phyloP scores from a whole-genome alignment of 2,329 filamentous ascomycete species.

The Diaporthe destruens region DNA sequence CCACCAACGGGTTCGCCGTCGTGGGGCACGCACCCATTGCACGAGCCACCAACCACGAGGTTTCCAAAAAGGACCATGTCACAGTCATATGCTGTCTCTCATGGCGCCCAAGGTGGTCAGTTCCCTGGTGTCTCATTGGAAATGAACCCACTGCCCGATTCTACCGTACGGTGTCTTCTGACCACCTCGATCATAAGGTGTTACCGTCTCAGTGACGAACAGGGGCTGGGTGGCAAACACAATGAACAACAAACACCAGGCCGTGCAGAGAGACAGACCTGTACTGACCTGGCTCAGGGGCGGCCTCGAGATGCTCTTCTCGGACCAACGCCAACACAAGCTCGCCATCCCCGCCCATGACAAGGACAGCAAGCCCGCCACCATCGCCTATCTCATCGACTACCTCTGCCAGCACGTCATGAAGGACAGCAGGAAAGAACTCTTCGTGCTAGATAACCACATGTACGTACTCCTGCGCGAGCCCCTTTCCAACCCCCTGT shows the following conservation, averaged over 20 bases:
- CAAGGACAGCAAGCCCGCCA: slow-evolving; percentile 71
- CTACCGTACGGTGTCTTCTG: background rate
- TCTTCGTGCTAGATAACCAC: slow-evolving; percentile 88
- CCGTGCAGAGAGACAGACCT: background rate
- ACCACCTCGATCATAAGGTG: background rate
- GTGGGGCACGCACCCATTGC: background rate
- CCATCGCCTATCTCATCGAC: slow-evolving; percentile 80
- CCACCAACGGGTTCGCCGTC: background rate
- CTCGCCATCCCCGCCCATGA: slow-evolving; percentile 76
- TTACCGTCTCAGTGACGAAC: background rate
- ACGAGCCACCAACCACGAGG: background rate
- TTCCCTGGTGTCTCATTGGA: background rate
- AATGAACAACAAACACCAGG: background rate
- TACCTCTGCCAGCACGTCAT: slow-evolving; percentile 86
- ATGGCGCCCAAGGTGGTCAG: background rate
- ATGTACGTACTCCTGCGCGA: slow-evolving; percentile 73
- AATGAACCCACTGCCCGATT: background rate
- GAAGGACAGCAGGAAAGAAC: slow-evolving; percentile 85
- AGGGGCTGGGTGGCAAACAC: background rate
- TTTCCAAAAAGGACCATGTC: slow-evolving; percentile 12
- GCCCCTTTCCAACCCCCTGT: background rate
- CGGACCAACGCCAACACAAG: slow-evolving; percentile 80
- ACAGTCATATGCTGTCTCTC: slow-evolving; percentile 3
- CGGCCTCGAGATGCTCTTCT: slow-evolving; percentile 94
- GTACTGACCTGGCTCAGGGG: slow-evolving; percentile 67